These are phyloP conservation scores for Ambrosiella xylebori DNA, from an alignment of 2,329 filamentous ascomycete species.

Conservation along the genomic window DNA sequence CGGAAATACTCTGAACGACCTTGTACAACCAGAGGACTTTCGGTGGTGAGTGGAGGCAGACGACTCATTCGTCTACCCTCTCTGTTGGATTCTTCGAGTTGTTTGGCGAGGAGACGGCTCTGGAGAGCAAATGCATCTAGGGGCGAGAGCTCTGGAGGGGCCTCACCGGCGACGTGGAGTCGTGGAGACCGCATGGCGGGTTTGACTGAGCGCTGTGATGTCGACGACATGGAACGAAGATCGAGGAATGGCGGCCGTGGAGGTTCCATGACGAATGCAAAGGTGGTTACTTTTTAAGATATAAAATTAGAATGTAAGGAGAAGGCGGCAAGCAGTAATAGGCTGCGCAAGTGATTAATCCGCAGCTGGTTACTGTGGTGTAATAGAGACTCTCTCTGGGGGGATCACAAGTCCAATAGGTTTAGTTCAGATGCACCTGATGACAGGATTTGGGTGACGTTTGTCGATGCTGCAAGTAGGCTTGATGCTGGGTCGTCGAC, in stretches of 20 bases:
- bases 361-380: background rate
- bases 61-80: constrained; percentile 68
- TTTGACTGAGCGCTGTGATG: constrained; percentile 26
- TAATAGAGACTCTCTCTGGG: background rate
- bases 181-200: constrained; percentile 54
- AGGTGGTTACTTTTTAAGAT: background rate
- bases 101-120: constrained; percentile 69
- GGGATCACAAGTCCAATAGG: background rate
- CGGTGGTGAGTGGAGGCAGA: constrained; percentile 64
- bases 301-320: constrained; percentile 1
- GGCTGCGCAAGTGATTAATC: background rate
- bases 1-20: constrained; percentile 69
- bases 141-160: constrained; percentile 79
- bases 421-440: background rate
- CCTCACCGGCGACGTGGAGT: constrained; percentile 59
- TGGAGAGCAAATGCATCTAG: constrained; percentile 91
- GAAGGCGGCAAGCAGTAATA: background rate
- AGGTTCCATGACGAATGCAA: constrained; percentile 27
- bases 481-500: no score
- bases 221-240: constrained; percentile 38
- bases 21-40: constrained; percentile 59
- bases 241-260: constrained; percentile 40
- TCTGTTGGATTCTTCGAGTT: constrained; percentile 63
- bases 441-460: background rate
- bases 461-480: background rate